A percentile compares a stretch with the other conserved stretches of the same genome.
These are phyloP conservation scores for Zopfochytrium polystomum DNA, from an alignment of 371 early-diverging fungal genomes.

Conservation along the genomic window DNA sequence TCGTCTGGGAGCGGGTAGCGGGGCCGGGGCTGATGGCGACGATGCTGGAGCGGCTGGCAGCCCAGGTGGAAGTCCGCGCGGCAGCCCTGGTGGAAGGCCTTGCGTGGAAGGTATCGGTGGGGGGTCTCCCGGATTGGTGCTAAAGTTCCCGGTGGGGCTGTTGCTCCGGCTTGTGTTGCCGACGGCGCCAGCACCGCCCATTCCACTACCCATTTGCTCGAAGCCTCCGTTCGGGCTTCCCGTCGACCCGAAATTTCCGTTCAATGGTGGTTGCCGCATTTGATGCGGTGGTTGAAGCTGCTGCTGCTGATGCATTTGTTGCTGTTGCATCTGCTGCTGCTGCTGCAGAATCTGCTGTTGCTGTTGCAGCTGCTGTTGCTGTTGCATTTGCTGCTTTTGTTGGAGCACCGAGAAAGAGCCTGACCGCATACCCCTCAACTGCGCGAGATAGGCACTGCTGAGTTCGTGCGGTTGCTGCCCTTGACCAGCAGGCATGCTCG, in stretches of 20 bases:
- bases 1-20: neutral
- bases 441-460: neutral
- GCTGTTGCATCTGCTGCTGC: neutral
- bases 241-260: no score
- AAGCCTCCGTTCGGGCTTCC: no score
- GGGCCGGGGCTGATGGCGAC: neutral
- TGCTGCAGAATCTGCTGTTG: constrained; percentile 8
- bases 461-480: neutral
- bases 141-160: no score
- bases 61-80: constrained; percentile 1
- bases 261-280: neutral
- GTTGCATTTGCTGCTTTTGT: neutral
- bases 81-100: constrained; percentile 2
- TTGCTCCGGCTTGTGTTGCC: no score
- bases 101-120: neutral
- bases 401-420: constrained; percentile 2
- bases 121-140: neutral
- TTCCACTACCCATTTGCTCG: no score
- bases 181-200: no score
- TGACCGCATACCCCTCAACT: neutral
- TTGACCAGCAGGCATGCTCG: neutral
- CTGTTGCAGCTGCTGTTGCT: neutral
- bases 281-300: neutral
- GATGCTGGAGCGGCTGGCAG: constrained; percentile 3
- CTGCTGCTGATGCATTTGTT: neutral